These are phyloP conservation scores for Venturia carpophila DNA, from an alignment of 2,329 filamentous ascomycete genomes.

Conservation along the genomic window DNA sequence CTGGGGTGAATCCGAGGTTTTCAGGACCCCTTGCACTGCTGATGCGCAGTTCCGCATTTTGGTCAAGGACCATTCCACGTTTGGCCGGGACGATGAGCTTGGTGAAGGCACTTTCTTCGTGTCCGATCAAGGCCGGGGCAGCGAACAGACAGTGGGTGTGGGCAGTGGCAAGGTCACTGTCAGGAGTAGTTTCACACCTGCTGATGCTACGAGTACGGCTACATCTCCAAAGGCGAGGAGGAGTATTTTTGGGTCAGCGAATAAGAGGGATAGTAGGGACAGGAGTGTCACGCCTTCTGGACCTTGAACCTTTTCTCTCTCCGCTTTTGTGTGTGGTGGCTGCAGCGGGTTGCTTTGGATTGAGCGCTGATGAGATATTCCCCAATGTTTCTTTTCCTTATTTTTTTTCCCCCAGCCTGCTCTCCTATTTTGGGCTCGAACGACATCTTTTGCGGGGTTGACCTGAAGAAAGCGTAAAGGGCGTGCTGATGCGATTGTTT, in stretches of 20 bases:
- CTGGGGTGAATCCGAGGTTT: conserved; percentile 64
- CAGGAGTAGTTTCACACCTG: conserved; percentile 60
- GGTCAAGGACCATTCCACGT: conserved; percentile 76
- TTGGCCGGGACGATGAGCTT: conserved; percentile 74
- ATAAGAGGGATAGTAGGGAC: conserved; percentile 25
- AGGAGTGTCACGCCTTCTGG: conserved; percentile 19
- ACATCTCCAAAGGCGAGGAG: conserved; percentile 33
- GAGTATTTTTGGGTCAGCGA: conserved; percentile 37
- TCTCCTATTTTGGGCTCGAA: not conserved
- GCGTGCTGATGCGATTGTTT: not conserved
- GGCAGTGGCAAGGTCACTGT: conserved; percentile 66
- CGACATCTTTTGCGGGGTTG: too few relatives aligned
- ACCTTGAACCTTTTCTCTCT: not conserved
- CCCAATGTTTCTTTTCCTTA: not conserved
- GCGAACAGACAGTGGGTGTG: conserved; percentile 66
- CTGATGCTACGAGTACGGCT: conserved; percentile 39
- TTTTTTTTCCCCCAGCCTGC: not conserved
- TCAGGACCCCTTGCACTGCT: conserved; percentile 68
- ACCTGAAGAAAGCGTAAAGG: too few relatives aligned
- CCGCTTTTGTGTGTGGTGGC: not conserved
- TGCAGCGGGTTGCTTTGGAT: not conserved
- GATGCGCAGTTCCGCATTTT: conserved; percentile 81
- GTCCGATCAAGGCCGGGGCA: conserved; percentile 62
- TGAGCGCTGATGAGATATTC: not conserved
- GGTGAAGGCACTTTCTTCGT: conserved; percentile 87